Percentiles rank a stretch among this genome's conserved stretches.
Evolutionary conservation across 371 early-diverging fungal genomes (phyloP).

Genomic region (Apophysomyces sp.): DNA sequence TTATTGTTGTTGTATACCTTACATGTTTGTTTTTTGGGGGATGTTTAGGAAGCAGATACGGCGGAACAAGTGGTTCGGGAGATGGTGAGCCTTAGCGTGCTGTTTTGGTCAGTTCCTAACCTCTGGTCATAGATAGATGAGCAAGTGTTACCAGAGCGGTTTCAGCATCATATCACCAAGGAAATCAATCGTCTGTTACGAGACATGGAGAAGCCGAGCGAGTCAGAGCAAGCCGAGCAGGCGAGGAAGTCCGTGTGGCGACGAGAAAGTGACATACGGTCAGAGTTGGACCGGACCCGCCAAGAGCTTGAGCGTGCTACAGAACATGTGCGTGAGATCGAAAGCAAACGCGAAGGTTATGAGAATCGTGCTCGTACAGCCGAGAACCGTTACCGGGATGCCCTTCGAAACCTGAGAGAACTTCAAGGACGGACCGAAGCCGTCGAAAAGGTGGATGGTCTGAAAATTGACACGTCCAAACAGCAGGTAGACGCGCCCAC

Average conservation of each 20-base stretch:
- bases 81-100: conserved; percentile 46
- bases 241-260: conserved; percentile 44
- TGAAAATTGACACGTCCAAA: conserved; percentile 6
- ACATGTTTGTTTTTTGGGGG: too few species aligned
- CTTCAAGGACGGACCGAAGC: conserved; percentile 15
- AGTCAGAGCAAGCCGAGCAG: conserved; percentile 37
- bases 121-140: conserved; percentile 53
- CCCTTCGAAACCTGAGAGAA: conserved; percentile 28
- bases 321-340: conserved; percentile 30
- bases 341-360: conserved; percentile 35
- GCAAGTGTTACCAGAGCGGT: conserved; percentile 62
- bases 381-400: conserved; percentile 33
- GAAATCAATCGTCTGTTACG: conserved; percentile 76
- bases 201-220: conserved; percentile 52
- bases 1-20: too few species aligned
- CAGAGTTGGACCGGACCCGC: conserved; percentile 36
- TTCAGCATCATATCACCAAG: conserved; percentile 67
- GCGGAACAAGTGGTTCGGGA: conserved; percentile 80
- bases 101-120: neutral
- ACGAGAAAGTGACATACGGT: conserved; percentile 46
- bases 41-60: conserved; percentile 62
- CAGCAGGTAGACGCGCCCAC: neutral
- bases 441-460: neutral
- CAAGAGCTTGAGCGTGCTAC: conserved; percentile 31
- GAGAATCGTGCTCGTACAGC: conserved; percentile 38